Conservation (phyloP, 1,284 basidiomycete genomes). For the Trametes pubescens region DNA sequence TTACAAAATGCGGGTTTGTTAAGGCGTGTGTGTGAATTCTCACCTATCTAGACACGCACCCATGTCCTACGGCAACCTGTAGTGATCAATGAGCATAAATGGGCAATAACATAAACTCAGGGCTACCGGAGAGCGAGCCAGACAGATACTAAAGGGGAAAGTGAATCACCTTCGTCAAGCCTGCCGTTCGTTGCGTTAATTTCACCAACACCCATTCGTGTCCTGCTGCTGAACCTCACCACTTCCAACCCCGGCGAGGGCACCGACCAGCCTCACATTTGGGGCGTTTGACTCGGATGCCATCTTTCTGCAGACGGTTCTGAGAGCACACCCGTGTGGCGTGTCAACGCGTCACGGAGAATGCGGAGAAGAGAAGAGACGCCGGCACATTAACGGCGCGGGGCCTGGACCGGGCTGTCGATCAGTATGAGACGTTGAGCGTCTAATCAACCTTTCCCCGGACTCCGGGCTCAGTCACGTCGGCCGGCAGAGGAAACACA, state of each 20-base stretch:
- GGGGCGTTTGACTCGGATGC: conserved; percentile 16
- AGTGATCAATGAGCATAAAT: neutral
- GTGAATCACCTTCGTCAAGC: conserved; percentile 62
- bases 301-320: conserved; percentile 14
- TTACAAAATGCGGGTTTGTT: too few species aligned
- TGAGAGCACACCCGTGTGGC: neutral
- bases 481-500: conserved; percentile 3
- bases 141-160: too few species aligned
- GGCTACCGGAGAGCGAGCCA: too few species aligned
- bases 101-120: too few species aligned
- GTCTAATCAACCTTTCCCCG: conserved; percentile 5
- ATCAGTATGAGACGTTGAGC: conserved; percentile 12
- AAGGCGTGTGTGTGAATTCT: too few species aligned
- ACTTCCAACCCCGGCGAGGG: conserved; percentile 69
- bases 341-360: neutral
- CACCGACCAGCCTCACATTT: conserved; percentile 62
- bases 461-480: neutral
- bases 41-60: conserved; percentile 45
- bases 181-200: conserved; percentile 41
- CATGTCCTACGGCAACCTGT: conserved; percentile 75
- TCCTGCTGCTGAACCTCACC: conserved; percentile 48
- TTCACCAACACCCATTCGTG: neutral
- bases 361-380: neutral
- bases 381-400: neutral
- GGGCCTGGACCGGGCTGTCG: conserved; percentile 1